Percentiles rank a stretch among this genome's conserved stretches.
Evolutionary conservation across 768 basidiomycete genomes (phyloP).

Genomic region (Exidia glandulosa): DNA sequence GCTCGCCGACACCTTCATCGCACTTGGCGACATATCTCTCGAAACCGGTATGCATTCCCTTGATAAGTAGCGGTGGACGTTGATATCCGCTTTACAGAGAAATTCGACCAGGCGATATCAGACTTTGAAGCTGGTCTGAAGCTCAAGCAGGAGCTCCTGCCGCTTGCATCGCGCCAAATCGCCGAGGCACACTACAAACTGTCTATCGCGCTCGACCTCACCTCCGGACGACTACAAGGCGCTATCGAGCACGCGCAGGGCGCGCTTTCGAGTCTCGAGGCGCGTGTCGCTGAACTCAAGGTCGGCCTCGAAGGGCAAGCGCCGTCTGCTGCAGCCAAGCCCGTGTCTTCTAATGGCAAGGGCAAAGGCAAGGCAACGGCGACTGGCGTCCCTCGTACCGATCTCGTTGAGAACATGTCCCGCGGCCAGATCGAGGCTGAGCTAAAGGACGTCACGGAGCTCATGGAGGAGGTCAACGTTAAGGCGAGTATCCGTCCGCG

Average conservation of each 20-base stretch:
- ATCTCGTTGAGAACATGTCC: slow-evolving; percentile 53
- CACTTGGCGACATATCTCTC: slow-evolving; percentile 90
- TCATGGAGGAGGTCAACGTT: slow-evolving; percentile 71
- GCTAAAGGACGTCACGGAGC: slow-evolving; percentile 62
- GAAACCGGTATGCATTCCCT: slow-evolving; percentile 71
- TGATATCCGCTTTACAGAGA: slow-evolving; percentile 43
- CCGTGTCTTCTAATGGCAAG: slow-evolving; percentile 22
- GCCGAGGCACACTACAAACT: slow-evolving; percentile 92
- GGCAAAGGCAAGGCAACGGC: slow-evolving; percentile 64
- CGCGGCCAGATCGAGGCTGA: slow-evolving; percentile 67
- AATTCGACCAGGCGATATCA: slow-evolving; percentile 86
- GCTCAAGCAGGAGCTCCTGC: slow-evolving; percentile 64
- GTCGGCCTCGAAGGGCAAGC: slow-evolving; percentile 30
- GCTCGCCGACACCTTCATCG: slow-evolving; percentile 82
- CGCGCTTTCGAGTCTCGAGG: slow-evolving; percentile 68
- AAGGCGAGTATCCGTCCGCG: slow-evolving; percentile 41
- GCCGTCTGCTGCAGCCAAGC: slow-evolving; percentile 24
- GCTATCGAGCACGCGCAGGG: slow-evolving; percentile 73
- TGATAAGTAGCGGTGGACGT: neutral
- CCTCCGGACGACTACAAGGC: slow-evolving; percentile 70
- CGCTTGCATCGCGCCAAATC: slow-evolving; percentile 83
- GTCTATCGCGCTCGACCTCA: slow-evolving; percentile 86
- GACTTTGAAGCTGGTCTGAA: slow-evolving; percentile 74
- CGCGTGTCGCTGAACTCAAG: slow-evolving; percentile 50
- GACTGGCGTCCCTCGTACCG: slow-evolving; percentile 33